Evolutionary conservation across 495 filamentous ascomycete genomes (phyloP).

Genomic region (Letharia lupina): DNA sequence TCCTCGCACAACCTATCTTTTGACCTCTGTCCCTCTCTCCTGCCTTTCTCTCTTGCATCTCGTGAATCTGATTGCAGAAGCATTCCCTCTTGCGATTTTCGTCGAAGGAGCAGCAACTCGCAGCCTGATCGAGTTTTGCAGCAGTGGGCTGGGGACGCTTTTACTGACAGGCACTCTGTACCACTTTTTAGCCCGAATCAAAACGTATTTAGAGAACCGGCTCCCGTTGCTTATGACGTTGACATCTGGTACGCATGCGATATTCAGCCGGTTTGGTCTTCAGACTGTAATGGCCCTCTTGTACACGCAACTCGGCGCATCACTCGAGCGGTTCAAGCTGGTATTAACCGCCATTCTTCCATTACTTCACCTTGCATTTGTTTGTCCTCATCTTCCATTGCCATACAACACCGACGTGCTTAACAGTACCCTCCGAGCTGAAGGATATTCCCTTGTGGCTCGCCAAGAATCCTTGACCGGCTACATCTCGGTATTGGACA

Average conservation of each 20-base stretch:
- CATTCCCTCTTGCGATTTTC: constrained; percentile 47
- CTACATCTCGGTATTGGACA: constrained; percentile 85
- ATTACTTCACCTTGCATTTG: constrained; percentile 56
- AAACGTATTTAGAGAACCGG: not conserved
- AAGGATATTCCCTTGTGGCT: constrained; percentile 55
- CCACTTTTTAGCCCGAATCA: constrained; percentile 21
- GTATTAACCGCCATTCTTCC: constrained; percentile 34
- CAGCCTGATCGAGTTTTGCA: not conserved
- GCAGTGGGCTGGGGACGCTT: not conserved
- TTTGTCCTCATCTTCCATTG: constrained; percentile 63
- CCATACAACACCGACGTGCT: constrained; percentile 42
- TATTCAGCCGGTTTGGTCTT: constrained; percentile 63
- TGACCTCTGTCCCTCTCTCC: constrained; percentile 68
- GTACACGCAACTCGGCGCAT: constrained; percentile 47
- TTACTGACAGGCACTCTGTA: not conserved
- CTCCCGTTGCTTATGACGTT: not conserved
- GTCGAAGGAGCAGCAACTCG: constrained; percentile 48
- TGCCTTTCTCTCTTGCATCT: constrained; percentile 56
- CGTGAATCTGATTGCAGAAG: constrained; percentile 51
- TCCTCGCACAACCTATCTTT: constrained; percentile 61
- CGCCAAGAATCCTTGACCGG: constrained; percentile 79
- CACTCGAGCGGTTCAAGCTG: constrained; percentile 4
- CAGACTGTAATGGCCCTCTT: constrained; percentile 54
- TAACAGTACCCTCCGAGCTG: constrained; percentile 51
- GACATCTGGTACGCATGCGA: constrained; percentile 42